Evolutionary conservation across 495 filamentous ascomycete species (phyloP), one percentile per base, ranked within the genome.

Genomic region (Hypoxylon rickii): DNA sequence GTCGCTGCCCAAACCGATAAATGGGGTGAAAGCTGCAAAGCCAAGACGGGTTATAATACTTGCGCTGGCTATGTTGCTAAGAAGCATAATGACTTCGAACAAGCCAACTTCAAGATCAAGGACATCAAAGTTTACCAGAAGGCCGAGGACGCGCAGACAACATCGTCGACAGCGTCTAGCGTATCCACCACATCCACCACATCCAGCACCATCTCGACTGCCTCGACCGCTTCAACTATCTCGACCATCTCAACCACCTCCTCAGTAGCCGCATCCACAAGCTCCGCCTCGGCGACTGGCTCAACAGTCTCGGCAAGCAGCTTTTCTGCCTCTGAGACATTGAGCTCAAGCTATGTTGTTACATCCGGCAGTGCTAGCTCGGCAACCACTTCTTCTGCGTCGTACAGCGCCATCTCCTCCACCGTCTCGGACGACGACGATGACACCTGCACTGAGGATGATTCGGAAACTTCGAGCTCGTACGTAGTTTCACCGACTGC

Each of bases 61-160:
- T 90, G 87, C 66, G 61, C 70, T 38, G 71, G 76, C 19, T 89
- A 82, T 59, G 86, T 89, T 33, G 73, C 75, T 11, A 63, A 79
- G 31, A 79, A 88, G 59, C 83, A 83, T 1, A 50, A 57, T 3
- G 77, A 70, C 20, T 90, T 84, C 58, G 51, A 70, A 33, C 61
- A 84, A 21, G 72, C 79, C 8, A 87, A 83, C 70, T 88, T 83
- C 69, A 61, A 70, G 65, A 39, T 78, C 49, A 64, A 69, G 76
- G 72, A 79, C 52, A 83, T 89, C 63, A 82, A 85, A 44, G 80
- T 72, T 21, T 75, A 70, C 58, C 43, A 72, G 55, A 58, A 61
- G 10, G 36, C 56, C 49, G 48, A 61, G 10, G 21, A 8, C 18
- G 24, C 40, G 10, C 65, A 17, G 75, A 85, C 40, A 67, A 78